These are phyloP conservation scores for Meyerozyma sp. DNA, from an alignment of 1,139 yeast genomes.

Conservation along the genomic window DNA sequence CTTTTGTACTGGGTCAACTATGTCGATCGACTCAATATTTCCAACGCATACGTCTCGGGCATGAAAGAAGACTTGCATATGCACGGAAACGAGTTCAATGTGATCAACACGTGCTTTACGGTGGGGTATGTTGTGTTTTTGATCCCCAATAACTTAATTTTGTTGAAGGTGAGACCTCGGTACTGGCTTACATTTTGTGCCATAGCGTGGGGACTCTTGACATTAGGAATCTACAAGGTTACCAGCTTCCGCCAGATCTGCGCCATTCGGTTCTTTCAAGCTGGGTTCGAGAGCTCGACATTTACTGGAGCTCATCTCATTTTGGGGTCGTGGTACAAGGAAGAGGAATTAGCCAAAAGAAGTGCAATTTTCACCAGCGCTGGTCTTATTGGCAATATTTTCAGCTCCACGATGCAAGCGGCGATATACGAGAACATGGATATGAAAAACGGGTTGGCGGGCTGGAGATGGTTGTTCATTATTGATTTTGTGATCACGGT, in stretches of 20 bases:
- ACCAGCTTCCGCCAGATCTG: constrained; percentile 39
- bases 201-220: constrained; percentile 50
- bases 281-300: constrained; percentile 49
- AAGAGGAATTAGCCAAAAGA: constrained; percentile 41
- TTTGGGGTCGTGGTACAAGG: constrained; percentile 50
- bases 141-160: constrained; percentile 50
- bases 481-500: constrained; percentile 32
- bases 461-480: constrained; percentile 39
- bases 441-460: constrained; percentile 23
- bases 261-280: constrained; percentile 51
- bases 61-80: constrained; percentile 50
- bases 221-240: constrained; percentile 45
- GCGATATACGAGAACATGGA: constrained; percentile 30
- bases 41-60: constrained; percentile 59
- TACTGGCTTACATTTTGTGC: constrained; percentile 53
- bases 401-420: constrained; percentile 32
- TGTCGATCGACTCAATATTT: constrained; percentile 42
- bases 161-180: constrained; percentile 47
- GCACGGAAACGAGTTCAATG: constrained; percentile 43
- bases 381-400: constrained; percentile 49
- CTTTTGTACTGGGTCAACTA: constrained; percentile 49
- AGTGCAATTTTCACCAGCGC: constrained; percentile 50
- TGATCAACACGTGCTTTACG: constrained; percentile 51
- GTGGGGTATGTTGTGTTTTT: constrained; percentile 57
- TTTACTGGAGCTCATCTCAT: constrained; percentile 51